These are phyloP conservation scores for Nymphaea thermarum DNA, from an alignment of 164 flowering plant genomes.

Conservation along the genomic window DNA sequence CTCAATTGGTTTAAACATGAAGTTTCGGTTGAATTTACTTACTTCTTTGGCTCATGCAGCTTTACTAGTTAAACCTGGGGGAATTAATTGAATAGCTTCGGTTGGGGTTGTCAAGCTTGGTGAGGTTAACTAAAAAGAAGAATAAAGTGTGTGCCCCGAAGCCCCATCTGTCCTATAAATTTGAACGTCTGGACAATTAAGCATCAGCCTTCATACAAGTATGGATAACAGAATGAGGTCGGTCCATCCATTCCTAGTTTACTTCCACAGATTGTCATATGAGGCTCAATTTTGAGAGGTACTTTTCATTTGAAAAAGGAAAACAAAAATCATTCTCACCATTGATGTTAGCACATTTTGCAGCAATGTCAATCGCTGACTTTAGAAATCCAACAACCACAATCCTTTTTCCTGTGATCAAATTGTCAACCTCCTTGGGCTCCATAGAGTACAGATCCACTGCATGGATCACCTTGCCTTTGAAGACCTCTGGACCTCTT, in stretches of 20 bases:
- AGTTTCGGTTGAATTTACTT: too few relatives aligned
- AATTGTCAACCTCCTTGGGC: conserved; percentile 14
- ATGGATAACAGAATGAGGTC: not conserved
- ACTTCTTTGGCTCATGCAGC: too few relatives aligned
- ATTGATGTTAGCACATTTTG: conserved; percentile 27
- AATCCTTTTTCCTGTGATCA: conserved; percentile 28
- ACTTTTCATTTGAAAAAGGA: not conserved
- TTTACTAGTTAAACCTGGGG: too few relatives aligned
- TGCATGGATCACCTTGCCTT: conserved; percentile 37
- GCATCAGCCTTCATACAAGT: not conserved
- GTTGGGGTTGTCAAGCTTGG: too few relatives aligned
- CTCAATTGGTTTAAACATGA: too few relatives aligned
- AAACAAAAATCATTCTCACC: conserved; percentile 13
- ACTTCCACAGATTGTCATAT: not conserved
- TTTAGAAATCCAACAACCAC: conserved; percentile 41
- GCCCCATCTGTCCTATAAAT: not conserved
- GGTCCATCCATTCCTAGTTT: not conserved
- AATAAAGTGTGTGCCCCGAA: not conserved
- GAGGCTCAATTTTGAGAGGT: not conserved
- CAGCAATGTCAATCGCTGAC: conserved; percentile 39
- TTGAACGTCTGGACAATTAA: not conserved
- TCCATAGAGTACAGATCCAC: conserved; percentile 35
- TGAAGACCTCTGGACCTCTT: conserved; percentile 34
- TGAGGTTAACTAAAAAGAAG: too few relatives aligned
- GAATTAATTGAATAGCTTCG: too few relatives aligned